Percentiles rank a stretch among this genome's conserved stretches.
These are phyloP conservation scores for Rutidosis leptorrhynchoides DNA, from an alignment of 129 eudicot species.

Conservation along the genomic window DNA sequence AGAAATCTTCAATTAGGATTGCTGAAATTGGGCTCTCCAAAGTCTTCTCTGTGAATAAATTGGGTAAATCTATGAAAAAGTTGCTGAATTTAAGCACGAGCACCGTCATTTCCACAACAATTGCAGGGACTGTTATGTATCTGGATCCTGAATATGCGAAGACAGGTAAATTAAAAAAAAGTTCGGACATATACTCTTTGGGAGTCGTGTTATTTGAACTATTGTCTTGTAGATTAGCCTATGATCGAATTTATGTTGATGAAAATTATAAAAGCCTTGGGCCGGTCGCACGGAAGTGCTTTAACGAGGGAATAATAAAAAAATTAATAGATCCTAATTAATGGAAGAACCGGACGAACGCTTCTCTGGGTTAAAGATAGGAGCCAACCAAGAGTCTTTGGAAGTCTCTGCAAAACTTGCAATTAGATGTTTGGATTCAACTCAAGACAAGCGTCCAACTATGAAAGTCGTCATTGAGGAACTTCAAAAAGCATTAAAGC, in stretches of 20 bases:
- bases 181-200: slow-evolving; percentile 5
- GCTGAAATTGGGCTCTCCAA: background rate
- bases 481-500: background rate
- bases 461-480: too few species aligned
- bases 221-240: slow-evolving; percentile 10
- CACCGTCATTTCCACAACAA: background rate
- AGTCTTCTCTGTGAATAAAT: too few species aligned
- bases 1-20: too few species aligned
- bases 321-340: slow-evolving; percentile 1
- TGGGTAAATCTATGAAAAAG: too few species aligned
- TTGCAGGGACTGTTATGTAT: background rate
- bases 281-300: slow-evolving; percentile 1
- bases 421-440: background rate
- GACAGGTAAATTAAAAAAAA: background rate
- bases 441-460: too few species aligned
- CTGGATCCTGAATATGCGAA: background rate
- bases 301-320: background rate
- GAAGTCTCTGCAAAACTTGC: background rate
- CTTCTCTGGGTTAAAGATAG: background rate
- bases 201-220: slow-evolving; percentile 1
- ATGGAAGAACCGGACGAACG: background rate
- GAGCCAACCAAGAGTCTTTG: background rate
- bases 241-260: background rate
- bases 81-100: too few species aligned
- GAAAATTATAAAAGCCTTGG: background rate